Base-by-base conservation (phyloP, 257 asterid species). In the Penstemon davidsonii region DNA sequence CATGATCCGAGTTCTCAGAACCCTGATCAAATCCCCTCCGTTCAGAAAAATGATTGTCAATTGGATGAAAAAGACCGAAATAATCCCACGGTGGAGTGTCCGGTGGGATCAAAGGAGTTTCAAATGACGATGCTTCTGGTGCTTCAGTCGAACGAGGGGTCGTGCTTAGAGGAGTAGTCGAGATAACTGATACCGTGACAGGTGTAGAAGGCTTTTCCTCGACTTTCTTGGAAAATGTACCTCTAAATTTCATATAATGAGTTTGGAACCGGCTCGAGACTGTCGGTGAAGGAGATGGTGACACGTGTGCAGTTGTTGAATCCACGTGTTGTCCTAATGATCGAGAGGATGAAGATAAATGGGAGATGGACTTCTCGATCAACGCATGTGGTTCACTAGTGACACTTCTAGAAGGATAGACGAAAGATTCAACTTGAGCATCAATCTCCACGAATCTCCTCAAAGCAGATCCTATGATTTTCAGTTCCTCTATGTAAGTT, bases 1-100 rank as follows among this genome's bases (percentile, higher is more conserved):
- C 33, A 25, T 25, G 2, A 25, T 25, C 33, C 33, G 33, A 25
- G 33, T 25, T 25, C 33, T 25, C 33, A 2, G 33, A 25, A 25
- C 33, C 33, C 33, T 25, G 33, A 25, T 25, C 33, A 25, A 25
- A 25, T 37, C 66, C 78, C 64, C 51, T 64, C 52, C 73, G 75
- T 56, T 80, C 86, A 64, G 96, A 72, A 67, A 84, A 81, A 40
- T 82, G 96, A 77, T 83, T 68, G 65, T 86, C 91, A 36, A 82
- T 73, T 4, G 89, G 87, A 85, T 85, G 74, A 70, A 83, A 83
- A 71, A 86, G 91, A 71, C 93, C 96, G 62, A 94, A 94, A 79
- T 81, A 94, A 71, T 94, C 97, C 99, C 99, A 91, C 2, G 99
- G 97, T 9, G 95, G 79, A 63, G 81, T 79, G 77, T 25, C 33